A percentile compares a stretch with the other conserved stretches of the same genome.
Evolutionary conservation across 78 protist species (phyloP).

Genomic region (Bigelowiella natans): DNA sequence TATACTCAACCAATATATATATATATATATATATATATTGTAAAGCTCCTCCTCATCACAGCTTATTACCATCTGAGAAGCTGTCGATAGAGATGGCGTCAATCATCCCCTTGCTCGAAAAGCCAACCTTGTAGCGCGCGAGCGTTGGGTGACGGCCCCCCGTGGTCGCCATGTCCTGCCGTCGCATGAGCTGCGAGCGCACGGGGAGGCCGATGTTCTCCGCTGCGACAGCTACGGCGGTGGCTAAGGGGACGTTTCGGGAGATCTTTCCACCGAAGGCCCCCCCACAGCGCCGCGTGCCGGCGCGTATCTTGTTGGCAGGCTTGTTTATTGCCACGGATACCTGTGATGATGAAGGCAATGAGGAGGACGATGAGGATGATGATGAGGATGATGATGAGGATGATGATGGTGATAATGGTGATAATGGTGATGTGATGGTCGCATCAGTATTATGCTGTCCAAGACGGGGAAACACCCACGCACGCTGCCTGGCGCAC

Average conservation of each 20-base stretch:
- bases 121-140: slow-evolving; percentile 12
- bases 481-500: not conserved
- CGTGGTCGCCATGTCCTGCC: slow-evolving; percentile 23
- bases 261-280: slow-evolving; percentile 58
- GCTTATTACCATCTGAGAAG: not conserved
- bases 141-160: slow-evolving; percentile 34
- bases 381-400: too few relatives aligned
- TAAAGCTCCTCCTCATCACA: too few relatives aligned
- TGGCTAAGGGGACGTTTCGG: slow-evolving; percentile 12
- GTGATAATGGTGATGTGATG: too few relatives aligned
- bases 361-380: too few relatives aligned
- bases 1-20: too few relatives aligned
- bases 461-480: too few relatives aligned
- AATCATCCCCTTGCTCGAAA: not conserved
- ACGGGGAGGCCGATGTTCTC: slow-evolving; percentile 15
- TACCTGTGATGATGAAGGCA: too few relatives aligned
- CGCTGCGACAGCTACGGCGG: slow-evolving; percentile 50
- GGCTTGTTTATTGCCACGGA: not conserved
- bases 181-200: slow-evolving; percentile 1
- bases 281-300: slow-evolving; percentile 34
- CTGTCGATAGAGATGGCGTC: not conserved
- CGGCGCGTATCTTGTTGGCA: not conserved
- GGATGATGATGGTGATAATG: too few relatives aligned
- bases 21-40: too few relatives aligned
- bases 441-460: too few relatives aligned